Evolutionary conservation across 176 grass and related monocot species (phyloP).

Genomic region (Juncus inflexus): DNA sequence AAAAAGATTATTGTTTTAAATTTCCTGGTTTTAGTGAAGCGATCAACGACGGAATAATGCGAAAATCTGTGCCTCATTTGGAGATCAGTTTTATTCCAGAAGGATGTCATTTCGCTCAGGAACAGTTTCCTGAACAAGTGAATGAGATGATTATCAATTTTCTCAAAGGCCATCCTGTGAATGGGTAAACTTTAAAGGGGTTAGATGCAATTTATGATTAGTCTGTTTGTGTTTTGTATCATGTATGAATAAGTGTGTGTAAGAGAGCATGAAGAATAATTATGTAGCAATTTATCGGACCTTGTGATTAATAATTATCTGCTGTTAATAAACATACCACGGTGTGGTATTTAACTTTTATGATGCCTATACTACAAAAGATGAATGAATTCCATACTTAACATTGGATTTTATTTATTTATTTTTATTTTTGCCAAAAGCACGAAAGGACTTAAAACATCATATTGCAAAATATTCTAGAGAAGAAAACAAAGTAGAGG

Average conservation of each 20-base stretch:
- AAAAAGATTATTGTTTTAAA: constrained; percentile 59
- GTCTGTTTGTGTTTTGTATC: too few species aligned
- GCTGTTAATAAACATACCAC: too few species aligned
- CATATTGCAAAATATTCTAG: too few species aligned
- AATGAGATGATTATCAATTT: constrained; percentile 53
- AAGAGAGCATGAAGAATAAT: too few species aligned
- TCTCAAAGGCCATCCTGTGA: constrained; percentile 39
- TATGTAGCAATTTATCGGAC: too few species aligned
- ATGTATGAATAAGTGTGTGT: background rate
- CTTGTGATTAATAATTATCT: too few species aligned
- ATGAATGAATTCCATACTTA: too few species aligned
- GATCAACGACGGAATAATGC: constrained; percentile 36
- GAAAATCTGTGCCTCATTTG: constrained; percentile 45
- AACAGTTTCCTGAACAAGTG: constrained; percentile 62
- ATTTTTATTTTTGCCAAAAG: too few species aligned
- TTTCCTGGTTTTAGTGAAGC: constrained; percentile 37
- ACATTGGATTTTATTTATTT: too few species aligned
- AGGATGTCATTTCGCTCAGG: constrained; percentile 63
- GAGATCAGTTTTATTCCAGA: constrained; percentile 61
- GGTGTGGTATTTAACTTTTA: too few species aligned
- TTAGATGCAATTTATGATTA: background rate
- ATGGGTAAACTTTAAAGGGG: constrained; percentile 2
- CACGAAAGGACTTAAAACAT: background rate
- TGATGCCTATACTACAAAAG: too few species aligned
- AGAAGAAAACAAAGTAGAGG: too few species aligned